Percentiles rank a stretch among this genome's conserved stretches.
Evolutionary conservation across 2,329 filamentous ascomycete genomes (phyloP).

Genomic region (Aureobasidium pullulans): DNA sequence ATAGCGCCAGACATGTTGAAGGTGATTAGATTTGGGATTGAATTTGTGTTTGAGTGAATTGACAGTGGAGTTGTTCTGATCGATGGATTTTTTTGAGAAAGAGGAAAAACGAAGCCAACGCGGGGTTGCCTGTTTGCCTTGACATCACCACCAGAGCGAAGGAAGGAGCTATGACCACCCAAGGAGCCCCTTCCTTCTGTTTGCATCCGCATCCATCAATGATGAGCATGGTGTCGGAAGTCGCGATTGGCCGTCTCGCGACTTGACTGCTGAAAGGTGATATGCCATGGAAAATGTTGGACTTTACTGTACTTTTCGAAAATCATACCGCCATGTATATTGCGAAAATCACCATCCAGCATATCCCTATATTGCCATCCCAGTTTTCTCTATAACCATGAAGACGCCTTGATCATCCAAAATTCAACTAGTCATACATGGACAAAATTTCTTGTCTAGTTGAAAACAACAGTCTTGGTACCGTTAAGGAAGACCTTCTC

Average conservation of each 20-base stretch:
- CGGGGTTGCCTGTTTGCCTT: slow-evolving; percentile 2
- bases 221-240: too few species aligned
- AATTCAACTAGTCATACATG: background rate
- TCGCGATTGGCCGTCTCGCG: too few species aligned
- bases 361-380: background rate
- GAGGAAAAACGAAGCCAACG: background rate
- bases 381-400: background rate
- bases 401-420: background rate
- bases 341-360: background rate
- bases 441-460: slow-evolving; percentile 25
- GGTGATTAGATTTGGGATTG: background rate
- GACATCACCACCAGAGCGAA: background rate
- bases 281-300: too few species aligned
- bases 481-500: slow-evolving; percentile 70
- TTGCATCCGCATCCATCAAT: background rate
- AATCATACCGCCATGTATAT: background rate
- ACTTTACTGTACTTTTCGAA: too few species aligned
- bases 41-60: background rate
- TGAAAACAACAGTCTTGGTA: slow-evolving; percentile 73
- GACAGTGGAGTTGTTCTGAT: background rate
- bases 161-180: slow-evolving; percentile 7
- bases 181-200: background rate
- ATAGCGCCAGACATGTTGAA: slow-evolving; percentile 32
- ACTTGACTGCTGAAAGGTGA: too few species aligned
- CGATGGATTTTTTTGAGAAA: background rate